Evolutionary conservation across 2,329 filamentous ascomycete species (phyloP), one percentile per base, ranked within the genome.

Genomic region (Geosmithia putterillii): DNA sequence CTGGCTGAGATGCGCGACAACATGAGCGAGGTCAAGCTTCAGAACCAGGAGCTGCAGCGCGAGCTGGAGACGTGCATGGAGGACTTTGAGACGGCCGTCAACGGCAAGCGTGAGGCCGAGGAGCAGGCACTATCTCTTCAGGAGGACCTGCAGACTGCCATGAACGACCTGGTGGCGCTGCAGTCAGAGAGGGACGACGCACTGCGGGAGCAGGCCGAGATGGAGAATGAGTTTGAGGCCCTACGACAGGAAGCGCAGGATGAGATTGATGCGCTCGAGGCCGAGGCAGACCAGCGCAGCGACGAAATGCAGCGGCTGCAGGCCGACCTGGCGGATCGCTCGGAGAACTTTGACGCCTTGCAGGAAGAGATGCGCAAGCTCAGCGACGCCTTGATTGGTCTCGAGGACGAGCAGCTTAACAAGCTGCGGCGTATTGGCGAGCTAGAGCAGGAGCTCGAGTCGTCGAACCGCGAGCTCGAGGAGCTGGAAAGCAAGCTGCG

Each of bases 301-400:
- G 74, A 79, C 5, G 84, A 90, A 51, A 77, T 81, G 37, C 73
- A 83, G 50, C 76, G 78, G 14, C 64, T 92, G 21, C 75, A 83
- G 45, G 70, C 76, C 14, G 86, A 92, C 36, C 65, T 95, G 14
- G 76, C 78, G 47, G 83, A 86, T 49, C 78, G 83, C 42, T 80
- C 80, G 12, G 89, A 96, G 55, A 94, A 92, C 57, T 90, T 95
- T 60, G 80, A 83, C 50, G 85, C 86, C n/a, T 66, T 98, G 43
- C 90, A 96, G 57, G 80, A 83, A 46, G 92, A 96, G 68, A 92
- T 98, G 81, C 84, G 89, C 49, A 83, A 82, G 52, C 83, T 95
- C 62, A 94, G 85, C 54, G 87, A 95, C 52, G 83, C 83, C 19
- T 73, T 96, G 6, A 74, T 95, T 25, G 74, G 86, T 38, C 73